Percentiles rank a stretch among this genome's conserved stretches.
Evolutionary conservation across 495 filamentous ascomycete species (phyloP).

Genomic region (Penicillium coprophilum): DNA sequence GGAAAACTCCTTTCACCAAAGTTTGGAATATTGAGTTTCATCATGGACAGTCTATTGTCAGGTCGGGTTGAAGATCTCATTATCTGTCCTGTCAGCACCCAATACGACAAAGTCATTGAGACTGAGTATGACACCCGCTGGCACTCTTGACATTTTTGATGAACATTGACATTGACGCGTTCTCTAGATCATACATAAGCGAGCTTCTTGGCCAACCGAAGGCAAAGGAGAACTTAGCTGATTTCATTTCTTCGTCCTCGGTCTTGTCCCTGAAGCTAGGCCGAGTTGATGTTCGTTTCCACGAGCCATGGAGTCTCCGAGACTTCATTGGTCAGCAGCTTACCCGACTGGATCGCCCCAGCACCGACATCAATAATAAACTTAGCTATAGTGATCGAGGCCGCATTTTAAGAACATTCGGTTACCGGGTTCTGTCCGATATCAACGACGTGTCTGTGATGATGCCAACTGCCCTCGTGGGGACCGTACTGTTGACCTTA

Average conservation of each 20-base stretch:
- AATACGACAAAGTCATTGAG: conserved; percentile 98
- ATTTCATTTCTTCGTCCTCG: conserved; percentile 85
- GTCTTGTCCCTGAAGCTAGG: conserved; percentile 86
- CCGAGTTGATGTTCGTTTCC: conserved; percentile 91
- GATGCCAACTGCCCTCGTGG: conserved; percentile 95
- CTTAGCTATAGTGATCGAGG: conserved; percentile 51
- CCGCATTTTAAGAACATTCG: conserved; percentile 74
- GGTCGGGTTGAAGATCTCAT: conserved; percentile 89
- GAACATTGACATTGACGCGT: conserved; percentile 15
- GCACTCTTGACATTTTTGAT: neutral
- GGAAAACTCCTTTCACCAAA: conserved; percentile 93
- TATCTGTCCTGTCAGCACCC: conserved; percentile 91
- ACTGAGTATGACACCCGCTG: conserved; percentile 60
- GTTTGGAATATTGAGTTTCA: conserved; percentile 92
- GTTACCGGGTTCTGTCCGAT: conserved; percentile 86
- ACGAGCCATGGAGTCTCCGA: conserved; percentile 88
- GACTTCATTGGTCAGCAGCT: conserved; percentile 77
- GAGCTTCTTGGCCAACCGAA: conserved; percentile 93
- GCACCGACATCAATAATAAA: conserved; percentile 36
- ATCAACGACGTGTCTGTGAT: conserved; percentile 96
- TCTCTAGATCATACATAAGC: conserved; percentile 73
- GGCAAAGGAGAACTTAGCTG: conserved; percentile 85
- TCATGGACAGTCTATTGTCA: conserved; percentile 83
- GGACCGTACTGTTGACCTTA: conserved; percentile 88
- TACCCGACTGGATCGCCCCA: conserved; percentile 40